Evolutionary conservation across 1,284 basidiomycete species (phyloP), one percentile per base, ranked within the genome.

Genomic region (Ganoderma resinaceum): DNA sequence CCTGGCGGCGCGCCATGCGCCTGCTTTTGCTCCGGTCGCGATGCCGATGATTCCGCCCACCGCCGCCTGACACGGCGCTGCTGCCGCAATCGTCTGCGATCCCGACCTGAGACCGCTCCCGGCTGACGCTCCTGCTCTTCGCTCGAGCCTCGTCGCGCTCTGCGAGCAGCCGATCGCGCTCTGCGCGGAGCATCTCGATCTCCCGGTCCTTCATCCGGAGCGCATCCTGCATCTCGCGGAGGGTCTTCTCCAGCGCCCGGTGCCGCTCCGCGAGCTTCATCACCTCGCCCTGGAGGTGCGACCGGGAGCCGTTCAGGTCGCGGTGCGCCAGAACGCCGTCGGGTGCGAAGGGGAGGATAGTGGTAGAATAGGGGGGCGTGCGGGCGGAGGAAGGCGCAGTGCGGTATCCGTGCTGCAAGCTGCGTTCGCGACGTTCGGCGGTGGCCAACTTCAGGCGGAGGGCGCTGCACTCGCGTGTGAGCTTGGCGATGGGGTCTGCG

Each of bases 241-340:
- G 79, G 3, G 86, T 82, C 74, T 82, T 85, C 74, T 92, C 91
- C 62, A 92, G 81, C 73, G 83, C 77, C 76, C 82, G 86, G 78
- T 86, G 90, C 20, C 87, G 84, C 70, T 91, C 90, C 63, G 89
- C 84, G 46, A 89, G 80, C 64, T 85, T 86, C 52, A 83, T 78
- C 31, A 86, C 81, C 62, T 91, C 89, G 64, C 82, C 78, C 69
- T 86, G 85, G 40, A 90, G 84, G 62, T 91, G 88, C 69, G 82
- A 79, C 75, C 86, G 88, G 62, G 84, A 80, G 37, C 14, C 66
- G 81, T 78, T 49, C 23, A 26, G 23, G 77, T 90, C 89, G 70
- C 88, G 82, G 75, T 88, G 87, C 73, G 87, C 85, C 74, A 87
- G 87, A 83, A 90, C 86, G 57, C 75, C 35, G 12, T 76, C 75